Evolutionary conservation across 2,329 filamentous ascomycete species (phyloP).

Genomic region (Sclerotinia sclerotiorum): DNA sequence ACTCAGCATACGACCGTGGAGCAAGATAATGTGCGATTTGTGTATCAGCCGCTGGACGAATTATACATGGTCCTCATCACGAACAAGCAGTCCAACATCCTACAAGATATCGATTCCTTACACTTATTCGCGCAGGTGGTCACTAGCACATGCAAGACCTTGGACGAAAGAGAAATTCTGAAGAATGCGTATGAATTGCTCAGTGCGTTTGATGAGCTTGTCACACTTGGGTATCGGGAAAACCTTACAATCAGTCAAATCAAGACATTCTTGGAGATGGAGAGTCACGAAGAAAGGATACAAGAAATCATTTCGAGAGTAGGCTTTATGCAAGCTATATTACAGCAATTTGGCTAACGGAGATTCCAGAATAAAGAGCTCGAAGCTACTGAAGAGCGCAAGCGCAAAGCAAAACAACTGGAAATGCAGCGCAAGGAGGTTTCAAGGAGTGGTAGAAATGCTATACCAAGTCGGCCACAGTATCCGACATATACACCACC

Average conservation of each 20-base stretch:
- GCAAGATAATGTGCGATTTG: conserved; percentile 98
- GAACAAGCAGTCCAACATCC: conserved; percentile 98
- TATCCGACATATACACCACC: conserved; percentile 90
- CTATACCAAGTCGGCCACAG: conserved; percentile 69
- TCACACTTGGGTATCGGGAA: conserved; percentile 92
- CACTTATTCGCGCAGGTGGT: conserved; percentile 98
- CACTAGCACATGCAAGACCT: conserved; percentile 89
- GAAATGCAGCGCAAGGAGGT: conserved; percentile 99
- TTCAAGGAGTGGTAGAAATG: conserved; percentile 69
- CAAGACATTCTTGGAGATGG: conserved; percentile 99
- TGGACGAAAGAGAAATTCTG: conserved; percentile 94
- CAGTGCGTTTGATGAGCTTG: conserved; percentile 94
- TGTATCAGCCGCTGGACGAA: conserved; percentile 98
- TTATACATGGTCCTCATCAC: conserved; percentile 99
- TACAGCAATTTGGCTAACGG: conserved; percentile 7
- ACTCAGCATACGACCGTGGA: conserved; percentile 98
- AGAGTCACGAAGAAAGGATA: conserved; percentile 97
- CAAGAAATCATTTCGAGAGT: conserved; percentile 95
- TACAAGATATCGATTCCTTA: conserved; percentile 97
- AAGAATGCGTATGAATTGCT: conserved; percentile 95
- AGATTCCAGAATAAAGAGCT: conserved; percentile 85
- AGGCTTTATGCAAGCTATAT: conserved; percentile 39
- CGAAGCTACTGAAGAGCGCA: conserved; percentile 96
- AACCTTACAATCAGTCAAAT: conserved; percentile 96
- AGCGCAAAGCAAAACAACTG: conserved; percentile 96